phyloP scores from a whole-genome alignment of 441 rosid species.

The Euphorbia schlechtendalii region DNA sequence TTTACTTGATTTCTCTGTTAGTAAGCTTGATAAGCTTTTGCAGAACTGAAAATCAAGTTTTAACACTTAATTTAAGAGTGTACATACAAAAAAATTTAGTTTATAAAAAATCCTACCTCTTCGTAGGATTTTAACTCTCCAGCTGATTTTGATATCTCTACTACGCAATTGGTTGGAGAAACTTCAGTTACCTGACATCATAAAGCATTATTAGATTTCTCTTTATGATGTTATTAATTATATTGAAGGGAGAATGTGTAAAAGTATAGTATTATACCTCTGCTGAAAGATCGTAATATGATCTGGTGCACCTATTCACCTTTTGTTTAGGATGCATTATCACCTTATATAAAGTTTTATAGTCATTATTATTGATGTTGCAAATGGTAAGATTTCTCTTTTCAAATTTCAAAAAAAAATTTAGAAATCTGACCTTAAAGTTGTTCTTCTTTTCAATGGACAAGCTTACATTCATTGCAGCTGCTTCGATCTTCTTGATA shows the following conservation, averaged over 20 bases:
- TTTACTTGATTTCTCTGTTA: slow-evolving; percentile 39
- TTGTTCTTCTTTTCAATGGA: slow-evolving; percentile 56
- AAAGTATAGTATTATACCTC: slow-evolving; percentile 40
- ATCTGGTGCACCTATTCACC: slow-evolving; percentile 50
- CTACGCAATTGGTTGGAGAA: slow-evolving; percentile 76
- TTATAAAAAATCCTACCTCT: slow-evolving; percentile 39
- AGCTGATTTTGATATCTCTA: slow-evolving; percentile 80
- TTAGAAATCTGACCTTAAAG: slow-evolving; percentile 42
- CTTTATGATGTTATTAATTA: neutral
- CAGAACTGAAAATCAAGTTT: slow-evolving; percentile 54
- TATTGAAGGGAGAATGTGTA: slow-evolving; percentile 12
- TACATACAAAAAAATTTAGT: neutral
- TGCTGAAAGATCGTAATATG: slow-evolving; percentile 68
- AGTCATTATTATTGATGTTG: slow-evolving; percentile 3
- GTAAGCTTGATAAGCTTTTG: slow-evolving; percentile 64
- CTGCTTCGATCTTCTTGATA: slow-evolving; percentile 79
- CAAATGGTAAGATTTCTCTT: neutral
- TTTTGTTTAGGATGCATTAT: slow-evolving; percentile 59
- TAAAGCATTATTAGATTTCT: slow-evolving; percentile 12
- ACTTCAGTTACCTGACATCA: slow-evolving; percentile 56
- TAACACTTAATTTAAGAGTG: slow-evolving; percentile 2
- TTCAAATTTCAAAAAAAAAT: neutral
- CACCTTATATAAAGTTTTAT: slow-evolving; percentile 36
- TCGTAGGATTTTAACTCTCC: slow-evolving; percentile 63
- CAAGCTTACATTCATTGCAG: slow-evolving; percentile 60